A percentile compares a stretch with the other conserved stretches of the same genome.
phyloP scores from a whole-genome alignment of 116 monocot genomes.

The Phalaenopsis hybrid region DNA sequence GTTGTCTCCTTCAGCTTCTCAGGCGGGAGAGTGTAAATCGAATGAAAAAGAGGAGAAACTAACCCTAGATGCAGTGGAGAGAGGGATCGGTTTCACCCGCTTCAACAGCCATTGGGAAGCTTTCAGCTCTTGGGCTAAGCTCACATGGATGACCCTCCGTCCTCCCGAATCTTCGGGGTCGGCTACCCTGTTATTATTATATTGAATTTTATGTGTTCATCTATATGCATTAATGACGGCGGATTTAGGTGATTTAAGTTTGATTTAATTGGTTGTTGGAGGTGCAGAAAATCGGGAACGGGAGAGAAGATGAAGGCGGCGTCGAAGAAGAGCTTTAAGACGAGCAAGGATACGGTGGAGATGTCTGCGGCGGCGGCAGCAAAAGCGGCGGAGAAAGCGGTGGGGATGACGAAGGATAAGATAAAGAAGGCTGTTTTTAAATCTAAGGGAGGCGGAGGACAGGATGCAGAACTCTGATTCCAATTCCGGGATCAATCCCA shows the following conservation, averaged over 20 bases:
- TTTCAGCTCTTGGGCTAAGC: conserved; percentile 21
- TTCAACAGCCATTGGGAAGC: conserved; percentile 24
- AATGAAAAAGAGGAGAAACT: neutral
- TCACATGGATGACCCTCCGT: conserved; percentile 30
- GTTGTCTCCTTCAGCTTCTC: neutral
- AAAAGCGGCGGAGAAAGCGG: conserved; percentile 13
- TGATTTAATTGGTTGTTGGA: neutral
- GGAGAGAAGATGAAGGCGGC: conserved; percentile 27
- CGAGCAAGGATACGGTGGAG: conserved; percentile 39
- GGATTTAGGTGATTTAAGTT: neutral
- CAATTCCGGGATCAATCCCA: neutral
- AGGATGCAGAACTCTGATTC: conserved; percentile 33
- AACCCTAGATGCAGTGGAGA: conserved; percentile 10
- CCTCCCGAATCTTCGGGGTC: conserved; percentile 27
- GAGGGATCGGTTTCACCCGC: conserved; percentile 32
- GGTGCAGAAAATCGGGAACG: neutral
- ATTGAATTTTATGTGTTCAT: neutral
- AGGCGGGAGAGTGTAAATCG: neutral
- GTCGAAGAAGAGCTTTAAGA: conserved; percentile 32
- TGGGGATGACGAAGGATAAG: conserved; percentile 34
- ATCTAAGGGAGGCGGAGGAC: too few relatives aligned
- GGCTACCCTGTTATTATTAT: neutral
- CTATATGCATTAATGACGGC: neutral
- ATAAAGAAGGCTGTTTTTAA: conserved; percentile 25
- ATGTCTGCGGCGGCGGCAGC: conserved; percentile 34